Base-by-base conservation (phyloP, 2,329 filamentous ascomycete species). In the Fusarium guadeloupense region DNA sequence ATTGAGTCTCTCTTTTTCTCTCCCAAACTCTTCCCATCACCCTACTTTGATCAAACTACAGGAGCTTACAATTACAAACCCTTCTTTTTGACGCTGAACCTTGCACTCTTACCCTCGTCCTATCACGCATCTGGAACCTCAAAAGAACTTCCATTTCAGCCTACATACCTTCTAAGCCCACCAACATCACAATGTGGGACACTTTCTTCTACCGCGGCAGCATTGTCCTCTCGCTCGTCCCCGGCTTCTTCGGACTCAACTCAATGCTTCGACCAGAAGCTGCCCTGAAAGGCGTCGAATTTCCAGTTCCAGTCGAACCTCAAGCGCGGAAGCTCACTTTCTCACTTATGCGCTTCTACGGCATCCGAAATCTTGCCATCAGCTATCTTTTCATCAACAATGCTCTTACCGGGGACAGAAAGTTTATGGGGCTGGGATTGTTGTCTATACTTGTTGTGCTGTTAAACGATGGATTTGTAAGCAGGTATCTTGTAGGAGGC, bases 311-410 rank as follows among this genome's bases (percentile, higher is more conserved):
- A 1, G 3, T 14, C 8, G 49, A 69, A 4, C 45, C 61, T 1
- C 51, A 59, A 4, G 47, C 51, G 10, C 54, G 49, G 1, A 64
- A 64, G 7, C 47, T 57, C 19, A 31, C 39, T 0, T 35, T 12
- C 14, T 42, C 57, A 3, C 38, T 69, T 3, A 47, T 54, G 37
- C 62, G 55, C 2, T 17, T 68, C 8, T 64, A 60, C 6, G 67
- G 67, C 6, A 30, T 45, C 2, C 57, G 67, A 0, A 68, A 68
- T 25, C 21, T 68, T 6, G 56, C 47, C 4, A 30, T 69, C n/a
- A 49, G 55, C 35, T 69, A 61, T n/a, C 54, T 62, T 5, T 28
- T 68, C 10, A 31, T 45, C 8, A 49, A 56, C 14, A 59, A 65
- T 5, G 67, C 62, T 39, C 39, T 47, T 5, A 53, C 21, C 1